These are phyloP conservation scores for Metschnikowia santaceciliae DNA, from an alignment of 805 yeast genomes.

Conservation along the genomic window DNA sequence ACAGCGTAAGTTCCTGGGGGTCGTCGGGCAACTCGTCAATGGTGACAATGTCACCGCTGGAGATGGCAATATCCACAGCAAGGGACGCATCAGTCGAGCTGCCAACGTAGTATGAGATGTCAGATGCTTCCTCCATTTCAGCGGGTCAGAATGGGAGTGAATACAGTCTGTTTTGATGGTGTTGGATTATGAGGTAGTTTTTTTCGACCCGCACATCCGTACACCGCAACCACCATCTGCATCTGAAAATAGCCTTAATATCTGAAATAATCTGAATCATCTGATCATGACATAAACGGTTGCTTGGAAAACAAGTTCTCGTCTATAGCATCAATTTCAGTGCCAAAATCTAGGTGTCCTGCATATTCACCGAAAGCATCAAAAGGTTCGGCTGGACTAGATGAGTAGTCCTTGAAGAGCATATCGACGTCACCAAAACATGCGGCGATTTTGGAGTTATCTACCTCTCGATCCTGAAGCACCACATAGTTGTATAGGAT, in stretches of 20 bases:
- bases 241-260: too few species aligned
- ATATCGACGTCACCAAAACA: background rate
- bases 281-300: too few species aligned
- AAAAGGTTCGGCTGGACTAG: background rate
- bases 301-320: background rate
- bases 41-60: constrained; percentile 77
- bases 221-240: background rate
- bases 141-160: background rate
- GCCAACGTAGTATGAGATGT: constrained; percentile 33
- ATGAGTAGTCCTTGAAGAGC: background rate
- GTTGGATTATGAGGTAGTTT: background rate
- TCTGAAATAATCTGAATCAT: too few species aligned
- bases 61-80: constrained; percentile 63
- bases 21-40: constrained; percentile 88
- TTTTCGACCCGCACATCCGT: constrained; percentile 4
- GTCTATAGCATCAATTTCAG: background rate
- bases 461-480: constrained; percentile 1
- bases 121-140: constrained; percentile 18
- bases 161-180: background rate
- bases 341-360: background rate
- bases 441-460: background rate
- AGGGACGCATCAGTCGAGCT: constrained; percentile 23
- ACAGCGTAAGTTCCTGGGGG: constrained; percentile 73
- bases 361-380: background rate
- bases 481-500: constrained; percentile 8